Percentiles rank a stretch among this genome's conserved stretches.
Evolutionary conservation across 148 eudicot species (phyloP).

Genomic region (Persicaria maculosa): DNA sequence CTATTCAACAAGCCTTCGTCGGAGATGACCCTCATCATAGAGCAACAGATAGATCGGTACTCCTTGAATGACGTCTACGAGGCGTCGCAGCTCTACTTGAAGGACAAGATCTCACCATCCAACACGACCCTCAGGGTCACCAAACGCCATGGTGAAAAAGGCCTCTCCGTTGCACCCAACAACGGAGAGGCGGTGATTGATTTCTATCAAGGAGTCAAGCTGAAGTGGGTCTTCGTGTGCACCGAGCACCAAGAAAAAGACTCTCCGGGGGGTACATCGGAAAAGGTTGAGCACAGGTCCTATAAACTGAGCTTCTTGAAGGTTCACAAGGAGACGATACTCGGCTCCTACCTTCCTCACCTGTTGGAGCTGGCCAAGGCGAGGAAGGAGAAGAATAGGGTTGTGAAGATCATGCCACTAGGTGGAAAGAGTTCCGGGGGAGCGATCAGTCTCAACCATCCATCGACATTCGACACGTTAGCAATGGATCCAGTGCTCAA

Average conservation of each 20-base stretch:
- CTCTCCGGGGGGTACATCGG: not conserved
- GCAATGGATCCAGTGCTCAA: conserved; percentile 20
- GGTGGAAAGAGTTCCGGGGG: conserved; percentile 1
- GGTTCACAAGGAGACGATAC: not conserved
- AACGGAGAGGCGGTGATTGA: conserved; percentile 15
- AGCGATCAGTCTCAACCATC: conserved; percentile 34
- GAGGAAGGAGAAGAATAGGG: not conserved
- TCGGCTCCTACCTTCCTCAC: conserved; percentile 3
- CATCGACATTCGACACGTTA: conserved; percentile 26
- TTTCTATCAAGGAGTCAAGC: conserved; percentile 9
- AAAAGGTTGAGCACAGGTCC: not conserved
- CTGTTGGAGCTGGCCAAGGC: not conserved
- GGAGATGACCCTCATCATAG: conserved; percentile 12
- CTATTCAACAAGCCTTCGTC: not conserved
- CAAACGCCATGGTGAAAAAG: conserved; percentile 1
- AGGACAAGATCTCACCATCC: conserved; percentile 11
- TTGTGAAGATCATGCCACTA: not conserved
- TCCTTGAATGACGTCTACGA: conserved; percentile 11
- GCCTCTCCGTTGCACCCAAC: conserved; percentile 4
- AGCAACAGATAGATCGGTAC: not conserved
- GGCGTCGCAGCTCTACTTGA: conserved; percentile 12
- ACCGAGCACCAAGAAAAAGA: not conserved
- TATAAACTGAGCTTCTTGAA: not conserved
- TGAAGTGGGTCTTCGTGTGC: not conserved
- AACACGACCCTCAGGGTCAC: conserved; percentile 10